Evolutionary conservation across 2,329 filamentous ascomycete species (phyloP).

Genomic region (Colletotrichum echinochloae): DNA sequence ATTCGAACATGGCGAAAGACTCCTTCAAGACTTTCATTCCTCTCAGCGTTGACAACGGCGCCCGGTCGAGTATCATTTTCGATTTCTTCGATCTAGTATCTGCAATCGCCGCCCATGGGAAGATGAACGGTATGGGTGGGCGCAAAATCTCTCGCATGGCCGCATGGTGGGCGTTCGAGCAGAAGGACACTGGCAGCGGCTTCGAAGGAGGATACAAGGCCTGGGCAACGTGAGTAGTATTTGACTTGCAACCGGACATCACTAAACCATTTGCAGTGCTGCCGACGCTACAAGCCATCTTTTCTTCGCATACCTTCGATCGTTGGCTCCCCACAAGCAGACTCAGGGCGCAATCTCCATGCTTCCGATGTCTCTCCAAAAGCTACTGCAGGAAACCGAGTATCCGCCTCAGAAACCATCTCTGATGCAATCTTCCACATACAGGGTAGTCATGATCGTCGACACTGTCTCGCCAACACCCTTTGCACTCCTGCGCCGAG

Average conservation of each 20-base stretch:
- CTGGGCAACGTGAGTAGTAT: constrained; percentile 77
- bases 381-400: constrained; percentile 90
- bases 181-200: constrained; percentile 85
- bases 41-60: constrained; percentile 87
- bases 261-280: constrained; percentile 68
- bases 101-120: constrained; percentile 91
- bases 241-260: background rate
- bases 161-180: constrained; percentile 99
- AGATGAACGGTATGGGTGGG: constrained; percentile 91
- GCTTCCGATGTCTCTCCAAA: constrained; percentile 90
- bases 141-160: constrained; percentile 95
- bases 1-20: constrained; percentile 90
- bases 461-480: constrained; percentile 94
- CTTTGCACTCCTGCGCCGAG: constrained; percentile 88
- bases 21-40: constrained; percentile 98
- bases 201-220: constrained; percentile 95
- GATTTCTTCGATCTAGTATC: constrained; percentile 96
- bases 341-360: constrained; percentile 83
- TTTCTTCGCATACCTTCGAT: constrained; percentile 97
- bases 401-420: constrained; percentile 87
- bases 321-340: constrained; percentile 83
- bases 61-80: constrained; percentile 89
- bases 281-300: constrained; percentile 96
- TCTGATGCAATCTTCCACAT: constrained; percentile 82
- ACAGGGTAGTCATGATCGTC: constrained; percentile 96